Evolutionary conservation across 2,329 filamentous ascomycete species (phyloP).

Genomic region (Cladosporium sphaerospermum): DNA sequence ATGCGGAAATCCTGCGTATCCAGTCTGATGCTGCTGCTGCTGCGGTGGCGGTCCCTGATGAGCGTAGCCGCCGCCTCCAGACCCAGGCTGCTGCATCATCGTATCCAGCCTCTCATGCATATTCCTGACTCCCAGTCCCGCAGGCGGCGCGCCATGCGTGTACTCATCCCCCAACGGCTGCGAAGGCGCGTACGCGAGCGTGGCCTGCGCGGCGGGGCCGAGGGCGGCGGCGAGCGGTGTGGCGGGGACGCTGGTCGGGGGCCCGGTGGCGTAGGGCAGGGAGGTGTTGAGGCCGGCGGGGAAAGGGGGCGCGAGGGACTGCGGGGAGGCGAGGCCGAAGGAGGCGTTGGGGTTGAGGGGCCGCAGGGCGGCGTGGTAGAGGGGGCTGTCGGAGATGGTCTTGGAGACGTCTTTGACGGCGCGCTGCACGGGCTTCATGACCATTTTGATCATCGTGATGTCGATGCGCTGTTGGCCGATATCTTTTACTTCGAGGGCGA

Average conservation of each 20-base stretch:
- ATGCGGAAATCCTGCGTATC: constrained; percentile 2
- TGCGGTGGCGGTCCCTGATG: background rate
- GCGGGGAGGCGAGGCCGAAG: constrained; percentile 2
- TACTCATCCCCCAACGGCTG: constrained; percentile 17
- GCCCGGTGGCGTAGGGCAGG: constrained; percentile 8
- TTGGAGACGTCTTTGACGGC: constrained; percentile 74
- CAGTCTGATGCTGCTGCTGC: background rate
- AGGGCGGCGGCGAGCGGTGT: constrained; percentile 85
- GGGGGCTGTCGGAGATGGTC: constrained; percentile 61
- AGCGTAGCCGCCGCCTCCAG: background rate
- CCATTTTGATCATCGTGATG: constrained; percentile 61
- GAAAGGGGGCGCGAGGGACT: constrained; percentile 26
- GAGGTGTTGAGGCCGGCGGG: constrained; percentile 19
- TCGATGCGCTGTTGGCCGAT: constrained; percentile 27
- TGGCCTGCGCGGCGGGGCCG: constrained; percentile 84
- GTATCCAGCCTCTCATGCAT: constrained; percentile 15
- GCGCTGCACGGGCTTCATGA: constrained; percentile 75
- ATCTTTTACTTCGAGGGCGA: constrained; percentile 56
- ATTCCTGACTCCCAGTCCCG: background rate
- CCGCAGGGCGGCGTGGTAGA: constrained; percentile 49
- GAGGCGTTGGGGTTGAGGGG: constrained; percentile 31
- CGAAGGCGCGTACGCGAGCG: constrained; percentile 44
- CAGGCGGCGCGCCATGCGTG: background rate
- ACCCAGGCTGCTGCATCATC: constrained; percentile 13
- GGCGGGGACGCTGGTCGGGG: constrained; percentile 56